Base-by-base conservation (phyloP, 495 filamentous ascomycete genomes). In the Hypomontagnella monticulosa region DNA sequence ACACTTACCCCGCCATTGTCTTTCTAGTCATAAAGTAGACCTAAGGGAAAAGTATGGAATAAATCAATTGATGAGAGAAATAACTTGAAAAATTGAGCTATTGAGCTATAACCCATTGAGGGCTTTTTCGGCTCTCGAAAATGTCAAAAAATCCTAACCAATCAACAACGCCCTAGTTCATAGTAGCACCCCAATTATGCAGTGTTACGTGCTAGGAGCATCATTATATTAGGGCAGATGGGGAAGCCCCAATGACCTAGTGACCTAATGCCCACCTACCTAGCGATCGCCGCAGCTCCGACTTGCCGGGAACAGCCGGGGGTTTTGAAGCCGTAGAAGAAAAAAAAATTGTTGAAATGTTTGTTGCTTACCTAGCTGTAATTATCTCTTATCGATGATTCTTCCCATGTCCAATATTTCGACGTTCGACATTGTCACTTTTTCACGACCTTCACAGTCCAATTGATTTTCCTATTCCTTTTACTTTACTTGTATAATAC, bases 401-500 rank as follows among this genome's bases (percentile, higher is more conserved):
- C 67, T 70, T 73, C 52, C 34, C 23, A 32, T 71, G 64, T 43
- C 63, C 23, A 27, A 27, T 27, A 27, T 27, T 27, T 27, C 23
- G 23, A 27, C 23, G 23, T 76, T 79, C 73, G 74, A 54, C 56
- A 65, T 51, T 59, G 18, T 63, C 42, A 42, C 32, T 2, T 9
- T 15, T 55, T 43, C 18, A 57, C 48, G 12, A 23, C 47, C 47
- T 40, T 42, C 33, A 18, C 38, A 51, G 23, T 48, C 47, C 41
- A 61, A 80, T 79, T 79, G 72, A 70, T 73, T 60, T 69, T 51
- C 37, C 68, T 27, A 74, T 74, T 58, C 74, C 66, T 70, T 71
- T 30, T 71, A 77, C 78, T 76, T 76, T 54, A 66, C 58, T 62
- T 70, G 70, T 72, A 73, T 66, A 66, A 65, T 71, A 74, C 67